Conservation (phyloP, 257 asterid genomes). For the Ilex aquifolium region DNA sequence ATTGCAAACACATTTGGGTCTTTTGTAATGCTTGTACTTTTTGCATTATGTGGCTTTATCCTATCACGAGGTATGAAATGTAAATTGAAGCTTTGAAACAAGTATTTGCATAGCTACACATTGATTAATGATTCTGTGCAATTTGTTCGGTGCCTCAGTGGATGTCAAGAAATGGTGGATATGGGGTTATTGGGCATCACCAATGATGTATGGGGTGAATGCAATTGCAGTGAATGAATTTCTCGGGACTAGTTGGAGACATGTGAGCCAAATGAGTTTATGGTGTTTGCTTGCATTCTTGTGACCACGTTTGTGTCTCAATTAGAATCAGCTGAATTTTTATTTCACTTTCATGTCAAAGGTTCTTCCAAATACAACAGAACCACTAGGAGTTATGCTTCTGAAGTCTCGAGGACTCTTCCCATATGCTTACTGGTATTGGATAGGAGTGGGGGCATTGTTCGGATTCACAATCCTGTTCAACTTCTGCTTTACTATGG, state of each 20-base stretch:
- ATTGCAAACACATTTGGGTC: conserved; percentile 59
- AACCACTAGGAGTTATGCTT: conserved; percentile 22
- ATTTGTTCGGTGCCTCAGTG: conserved; percentile 19
- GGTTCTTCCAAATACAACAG: conserved; percentile 16
- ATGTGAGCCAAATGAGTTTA: conserved; percentile 18
- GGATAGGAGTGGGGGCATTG: conserved; percentile 38
- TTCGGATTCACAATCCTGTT: conserved; percentile 22
- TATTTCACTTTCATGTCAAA: not conserved
- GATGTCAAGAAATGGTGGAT: conserved; percentile 67
- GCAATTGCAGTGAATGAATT: conserved; percentile 63
- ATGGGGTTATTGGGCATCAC: conserved; percentile 78
- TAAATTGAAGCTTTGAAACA: conserved; percentile 3
- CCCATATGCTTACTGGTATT: conserved; percentile 33
- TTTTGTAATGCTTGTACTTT: conserved; percentile 45
- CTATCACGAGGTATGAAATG: conserved; percentile 44
- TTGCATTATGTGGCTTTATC: conserved; percentile 64
- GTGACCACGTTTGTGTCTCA: not conserved
- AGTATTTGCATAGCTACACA: not conserved
- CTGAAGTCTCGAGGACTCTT: conserved; percentile 28
- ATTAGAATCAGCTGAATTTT: not conserved
- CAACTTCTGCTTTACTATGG: conserved; percentile 21
- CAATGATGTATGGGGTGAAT: conserved; percentile 63
- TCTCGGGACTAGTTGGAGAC: conserved; percentile 53
- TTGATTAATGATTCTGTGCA: not conserved
- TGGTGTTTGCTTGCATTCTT: not conserved